Base-by-base conservation (phyloP, 441 rosid species). In the Jatropha multifida region DNA sequence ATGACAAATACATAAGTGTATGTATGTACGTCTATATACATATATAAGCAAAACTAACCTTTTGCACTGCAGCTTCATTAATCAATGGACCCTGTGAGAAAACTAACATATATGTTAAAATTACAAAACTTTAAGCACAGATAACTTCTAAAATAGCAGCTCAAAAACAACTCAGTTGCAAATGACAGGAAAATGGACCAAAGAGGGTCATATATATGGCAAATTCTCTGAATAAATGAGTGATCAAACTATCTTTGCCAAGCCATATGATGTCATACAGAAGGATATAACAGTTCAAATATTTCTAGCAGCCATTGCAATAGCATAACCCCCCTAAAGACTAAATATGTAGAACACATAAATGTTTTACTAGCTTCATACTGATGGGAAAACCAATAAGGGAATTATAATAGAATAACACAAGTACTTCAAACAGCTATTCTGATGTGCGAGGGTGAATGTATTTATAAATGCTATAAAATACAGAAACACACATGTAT, bases 11-110 rank as follows among this genome's bases (percentile, higher is more conserved):
- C 46, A 75, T 32, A 27, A 27, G 41, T 68, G 67, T 62, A 73
- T 42, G 20, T 51, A 14, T 51, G 18, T 12, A 12, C 1, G 56
- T 58, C 5, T 17, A 17, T 54, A 54, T 54, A 54, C 18, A 54
- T 54, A 32, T 48, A 12, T 52, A 80, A 72, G 76, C 72, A 71
- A 78, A 76, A 58, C 82, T 52, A 75, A 93, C 98, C 98, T 96
- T 96, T 58, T 92, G 81, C 61, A 96, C 76, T 62, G 96, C 98
- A 83, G 98, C 93, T 84, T 91, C 96, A 85, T 94, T 96, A 80
- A 96, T 96, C 78, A 96, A 89, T 51, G 98, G 98, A 75, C 99
- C 99, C 99, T 96, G 90, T 69, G 51, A 69, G 38, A 56, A 77
- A 76, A 82, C 12, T 44, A 69, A 80, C 52, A 49, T 69, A 58